Base-by-base conservation (phyloP, 2,329 filamentous ascomycete genomes). In the Trichoderma koningii region DNA sequence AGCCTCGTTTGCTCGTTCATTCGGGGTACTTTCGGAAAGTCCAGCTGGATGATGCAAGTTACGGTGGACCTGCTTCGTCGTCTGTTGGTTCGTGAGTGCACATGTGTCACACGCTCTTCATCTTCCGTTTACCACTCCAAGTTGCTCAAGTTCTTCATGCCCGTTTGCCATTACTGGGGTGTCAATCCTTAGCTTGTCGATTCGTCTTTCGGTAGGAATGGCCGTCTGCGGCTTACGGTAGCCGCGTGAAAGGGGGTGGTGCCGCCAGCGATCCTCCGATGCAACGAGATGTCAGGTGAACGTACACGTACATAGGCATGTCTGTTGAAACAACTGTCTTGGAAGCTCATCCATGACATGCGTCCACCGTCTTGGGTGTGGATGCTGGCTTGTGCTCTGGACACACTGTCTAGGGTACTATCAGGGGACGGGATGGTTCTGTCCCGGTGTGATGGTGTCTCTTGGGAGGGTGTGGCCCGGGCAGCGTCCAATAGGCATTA, bases 221-320 rank as follows among this genome's bases (percentile, higher is more conserved):
- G 47, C 47, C 57, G 41, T 38, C 45, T 44, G 45, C 47, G 30
- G 57, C 41, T 56, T 56, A 56, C 52, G 15, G 47, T 23, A 28
- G 21, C 34, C 52, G 34, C 21, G 47, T 12, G 19, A 42, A 21
- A 19, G 34, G 47, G 21, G 47, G 47, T 51, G 56, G 47, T 52
- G 47, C 34, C 53, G 23, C 38, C 26, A 44, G 47, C 38, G 47
- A 61, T 52, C 47, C 57, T 61, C 21, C 48, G 14, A 52, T 61
- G 57, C 44, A 52, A 61, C 57, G 34, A 52, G 47, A 47, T 19
- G 57, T 28, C 45, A 51, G 30, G 45, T 59, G 44, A 30, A 30
- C 15, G 34, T 23, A 23, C 30, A 26, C 21, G 26, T 10, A 34
- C 28, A 23, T 28, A 34, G 2, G 26, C 19, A 7, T 56, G 53